Conservation (phyloP, 257 asterid species). For the Salvia miltiorrhiza region DNA sequence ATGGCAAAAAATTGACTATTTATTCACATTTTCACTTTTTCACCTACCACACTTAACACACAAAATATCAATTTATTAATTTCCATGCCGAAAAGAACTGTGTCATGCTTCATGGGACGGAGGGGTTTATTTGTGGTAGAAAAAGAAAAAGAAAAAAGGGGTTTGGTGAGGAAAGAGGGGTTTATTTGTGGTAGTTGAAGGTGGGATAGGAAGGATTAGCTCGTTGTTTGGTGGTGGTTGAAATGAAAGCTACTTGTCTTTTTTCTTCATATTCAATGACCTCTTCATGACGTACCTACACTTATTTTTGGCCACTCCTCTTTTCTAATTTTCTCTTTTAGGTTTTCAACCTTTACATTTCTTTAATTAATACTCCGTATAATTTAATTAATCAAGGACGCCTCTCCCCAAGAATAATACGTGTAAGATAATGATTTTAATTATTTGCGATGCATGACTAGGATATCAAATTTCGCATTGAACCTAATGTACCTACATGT, state of each 20-base stretch:
- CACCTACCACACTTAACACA: too few relatives aligned
- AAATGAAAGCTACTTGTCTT: constrained; percentile 12
- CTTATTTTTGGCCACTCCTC: neutral
- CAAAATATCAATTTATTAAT: too few relatives aligned
- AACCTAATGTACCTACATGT: neutral
- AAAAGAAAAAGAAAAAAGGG: neutral
- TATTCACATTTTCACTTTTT: too few relatives aligned
- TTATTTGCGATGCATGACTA: neutral
- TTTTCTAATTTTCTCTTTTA: neutral
- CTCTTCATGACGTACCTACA: neutral
- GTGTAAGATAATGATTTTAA: too few relatives aligned
- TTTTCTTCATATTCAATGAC: constrained; percentile 2
- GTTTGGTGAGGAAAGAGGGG: constrained; percentile 22
- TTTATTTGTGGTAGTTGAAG: constrained; percentile 23
- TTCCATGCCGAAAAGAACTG: too few relatives aligned
- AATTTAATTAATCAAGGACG: neutral
- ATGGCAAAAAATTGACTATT: too few relatives aligned
- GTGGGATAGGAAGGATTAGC: neutral
- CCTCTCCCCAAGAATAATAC: too few relatives aligned
- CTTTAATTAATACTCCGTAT: neutral
- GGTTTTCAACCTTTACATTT: neutral
- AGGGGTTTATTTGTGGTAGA: too few relatives aligned
- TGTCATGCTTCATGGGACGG: too few relatives aligned
- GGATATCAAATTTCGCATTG: neutral
- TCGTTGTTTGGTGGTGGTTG: constrained; percentile 17